These are phyloP conservation scores for Trichophyton benhamiae DNA, from an alignment of 2,329 filamentous ascomycete species.

Conservation along the genomic window DNA sequence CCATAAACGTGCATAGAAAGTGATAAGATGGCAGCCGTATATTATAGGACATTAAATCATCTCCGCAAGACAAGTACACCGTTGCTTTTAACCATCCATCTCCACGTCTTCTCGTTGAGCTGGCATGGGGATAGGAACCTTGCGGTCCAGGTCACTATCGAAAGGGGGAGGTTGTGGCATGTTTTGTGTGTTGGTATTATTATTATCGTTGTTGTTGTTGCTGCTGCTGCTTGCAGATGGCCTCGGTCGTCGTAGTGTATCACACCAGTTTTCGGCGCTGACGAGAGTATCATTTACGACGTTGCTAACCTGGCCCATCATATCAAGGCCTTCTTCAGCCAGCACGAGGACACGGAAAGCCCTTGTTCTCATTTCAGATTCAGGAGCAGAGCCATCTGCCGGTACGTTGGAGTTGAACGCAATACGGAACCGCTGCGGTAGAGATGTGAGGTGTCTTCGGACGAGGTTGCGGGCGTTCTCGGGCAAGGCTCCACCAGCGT, in stretches of 20 bases:
- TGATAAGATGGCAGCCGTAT: not conserved
- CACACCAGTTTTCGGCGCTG: slow-evolving; percentile 85
- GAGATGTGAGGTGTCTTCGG: slow-evolving; percentile 65
- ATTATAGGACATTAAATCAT: not conserved
- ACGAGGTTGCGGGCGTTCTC: slow-evolving; percentile 79
- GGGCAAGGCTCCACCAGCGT: slow-evolving; percentile 80
- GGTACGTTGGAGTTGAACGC: slow-evolving; percentile 44
- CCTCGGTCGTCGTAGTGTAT: slow-evolving; percentile 51
- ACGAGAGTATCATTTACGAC: slow-evolving; percentile 81
- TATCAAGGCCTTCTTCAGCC: slow-evolving; percentile 80
- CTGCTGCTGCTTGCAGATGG: slow-evolving; percentile 3
- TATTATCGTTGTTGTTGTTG: not conserved
- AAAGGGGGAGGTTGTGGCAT: not conserved
- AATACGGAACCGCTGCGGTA: slow-evolving; percentile 70
- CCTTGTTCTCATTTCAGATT: slow-evolving; percentile 39
- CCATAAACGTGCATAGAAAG: not conserved
- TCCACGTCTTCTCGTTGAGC: slow-evolving; percentile 20
- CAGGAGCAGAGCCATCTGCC: slow-evolving; percentile 22
- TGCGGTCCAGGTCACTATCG: slow-evolving; percentile 6
- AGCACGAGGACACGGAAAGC: slow-evolving; percentile 73
- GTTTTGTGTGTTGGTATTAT: not conserved
- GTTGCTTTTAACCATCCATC: slow-evolving; percentile 24
- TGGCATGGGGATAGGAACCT: slow-evolving; percentile 14
- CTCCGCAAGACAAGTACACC: slow-evolving; percentile 10
- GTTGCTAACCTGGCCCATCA: slow-evolving; percentile 81